These are phyloP conservation scores for Geranium incanum DNA, from an alignment of 441 rosid genomes.

Conservation along the genomic window DNA sequence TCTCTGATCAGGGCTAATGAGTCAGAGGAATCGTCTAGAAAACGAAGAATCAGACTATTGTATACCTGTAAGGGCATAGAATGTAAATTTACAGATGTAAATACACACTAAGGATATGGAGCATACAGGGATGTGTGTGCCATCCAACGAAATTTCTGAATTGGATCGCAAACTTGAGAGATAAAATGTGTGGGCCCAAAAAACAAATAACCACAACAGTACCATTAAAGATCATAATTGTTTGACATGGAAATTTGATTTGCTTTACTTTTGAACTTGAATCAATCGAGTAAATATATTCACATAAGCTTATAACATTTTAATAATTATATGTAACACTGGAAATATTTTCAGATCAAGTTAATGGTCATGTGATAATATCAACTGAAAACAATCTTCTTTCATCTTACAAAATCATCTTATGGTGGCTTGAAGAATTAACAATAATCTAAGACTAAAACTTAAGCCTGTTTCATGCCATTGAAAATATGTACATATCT, in stretches of 20 bases:
- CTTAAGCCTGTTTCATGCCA: neutral
- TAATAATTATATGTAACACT: neutral
- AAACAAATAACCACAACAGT: neutral
- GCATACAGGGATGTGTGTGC: neutral
- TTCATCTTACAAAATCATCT: constrained; percentile 6
- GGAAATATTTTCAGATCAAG: neutral
- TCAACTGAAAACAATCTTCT: neutral
- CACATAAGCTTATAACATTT: neutral
- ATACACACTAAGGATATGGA: constrained; percentile 8
- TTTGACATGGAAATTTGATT: neutral
- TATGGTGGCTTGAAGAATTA: neutral
- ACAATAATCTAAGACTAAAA: constrained; percentile 11
- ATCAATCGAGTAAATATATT: neutral
- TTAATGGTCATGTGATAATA: neutral
- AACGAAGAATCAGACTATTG: constrained; percentile 53
- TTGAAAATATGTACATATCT: neutral
- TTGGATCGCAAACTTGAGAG: constrained; percentile 2
- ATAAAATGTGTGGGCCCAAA: neutral
- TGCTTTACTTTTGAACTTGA: neutral
- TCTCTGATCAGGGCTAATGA: constrained; percentile 60
- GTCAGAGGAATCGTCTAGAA: constrained; percentile 60
- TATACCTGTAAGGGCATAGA: constrained; percentile 29
- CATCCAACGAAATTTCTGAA: neutral
- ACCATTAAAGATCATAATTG: neutral
- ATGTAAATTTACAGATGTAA: constrained; percentile 20